Base-by-base conservation (phyloP, 306 rosid species). In the Glycyrrhiza uralensis region DNA sequence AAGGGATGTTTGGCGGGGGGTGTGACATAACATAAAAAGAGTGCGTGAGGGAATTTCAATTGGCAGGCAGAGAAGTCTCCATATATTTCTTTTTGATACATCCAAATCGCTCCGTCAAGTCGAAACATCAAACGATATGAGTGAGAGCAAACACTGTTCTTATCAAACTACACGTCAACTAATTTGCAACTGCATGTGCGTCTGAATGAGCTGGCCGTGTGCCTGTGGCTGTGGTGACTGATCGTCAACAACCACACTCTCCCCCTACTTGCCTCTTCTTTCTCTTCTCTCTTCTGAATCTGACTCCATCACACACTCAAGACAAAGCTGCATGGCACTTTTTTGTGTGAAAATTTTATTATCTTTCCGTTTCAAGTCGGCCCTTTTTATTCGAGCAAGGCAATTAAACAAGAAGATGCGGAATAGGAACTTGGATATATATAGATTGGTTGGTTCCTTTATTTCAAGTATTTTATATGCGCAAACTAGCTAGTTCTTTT, bases 101-200 rank as follows among this genome's bases (percentile, higher is more conserved):
- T 84, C 89, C 15, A 81, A 83, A 81, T 87, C 87, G 66, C 52
- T 74, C 64, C 46, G 74, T 90, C 93, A 88, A 86, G 82, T 88
- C 89, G 56, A 66, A 71, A 47, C 28, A 70, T 86, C 80, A 82
- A 72, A 74, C 32, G n/a, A n/a, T n/a, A n/a, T n/a, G n/a, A n/a
- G 71, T 70, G 66, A 78, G 23, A 47, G 35, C 18, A n/a, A 28
- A 38, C 75, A 87, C 88, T 85, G 90, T 85, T 82, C 14, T n/a
- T 76, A 74, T 60, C 72, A 61, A 79, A 75, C 57, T 30, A 76
- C 90, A 89, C 87, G 96, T 71, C 62, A 89, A 56, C 28, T 50
- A 69, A 51, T 75, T 74, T 63, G 80, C 65, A 71, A 61, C 73
- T 28, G 70, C 33, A 47, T n/a, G n/a, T n/a, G n/a, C n/a, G n/a